Evolutionary conservation across 2,329 filamentous ascomycete genomes (phyloP), one percentile per base, ranked within the genome.

Genomic region (Fusarium luffae): DNA sequence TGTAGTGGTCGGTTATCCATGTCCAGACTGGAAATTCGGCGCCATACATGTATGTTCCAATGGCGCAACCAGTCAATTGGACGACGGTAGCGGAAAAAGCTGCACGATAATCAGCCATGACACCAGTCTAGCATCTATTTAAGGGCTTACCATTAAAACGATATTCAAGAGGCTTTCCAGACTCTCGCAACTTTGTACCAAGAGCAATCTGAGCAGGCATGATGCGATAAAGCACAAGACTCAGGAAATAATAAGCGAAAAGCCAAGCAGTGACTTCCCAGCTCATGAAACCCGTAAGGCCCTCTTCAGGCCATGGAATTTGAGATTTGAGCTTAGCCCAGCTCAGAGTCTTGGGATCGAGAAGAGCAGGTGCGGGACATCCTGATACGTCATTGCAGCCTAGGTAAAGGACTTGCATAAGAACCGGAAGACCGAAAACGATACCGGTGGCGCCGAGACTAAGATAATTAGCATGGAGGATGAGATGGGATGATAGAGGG

Each of bases 321-420:
- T 97, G 92, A 51, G 82, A 76, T 81, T 92, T 93, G 74, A 97
- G 82, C 71, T 86, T 86, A 19, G 90, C 86, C 56, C 92, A 83
- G 23, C 88, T 88, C 69, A 97, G 81, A 5, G 86, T 90, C 41
- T 85, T 88, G 11, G 91, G 93, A 60, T 86, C 84, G 21, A 96
- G 85, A 7, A 93, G 84, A 1, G 91, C 92, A 3, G 93, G 93
- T 0, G 92, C 90, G 47, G 94, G 94, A 75, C 94, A 97, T 59
- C 94, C 94, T 7, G 92, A 89, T 57, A 94, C 84, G 77, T 97
- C 93, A 79, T 97, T 97, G 85, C 94, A 97, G 73, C 92, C 83
- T 74, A 97, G 94, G 51, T 89, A 87, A 73, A 93, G 89, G 59
- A 88, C 79, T 78, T 94, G 94, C 75, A 93, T 86, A 51, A 93